Evolutionary conservation across 768 basidiomycete species (phyloP), one percentile per base, ranked within the genome.

Genomic region (Pholiota molesta): DNA sequence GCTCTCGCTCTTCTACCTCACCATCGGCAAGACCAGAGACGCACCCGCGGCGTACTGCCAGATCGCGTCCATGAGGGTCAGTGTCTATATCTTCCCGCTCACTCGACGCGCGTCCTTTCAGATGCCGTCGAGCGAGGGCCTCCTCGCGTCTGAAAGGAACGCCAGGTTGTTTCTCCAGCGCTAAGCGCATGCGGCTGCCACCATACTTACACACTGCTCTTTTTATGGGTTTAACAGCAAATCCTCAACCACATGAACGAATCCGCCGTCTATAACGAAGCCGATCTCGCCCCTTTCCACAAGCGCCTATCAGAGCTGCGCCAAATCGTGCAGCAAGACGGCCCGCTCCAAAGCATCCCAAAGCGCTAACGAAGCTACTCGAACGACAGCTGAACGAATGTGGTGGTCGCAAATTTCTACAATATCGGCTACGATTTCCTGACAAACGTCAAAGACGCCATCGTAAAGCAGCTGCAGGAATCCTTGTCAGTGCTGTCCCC

Each of bases 31-130:
- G 79, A 95, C 94, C 42, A 87, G 89, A 66, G 96, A 98, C 74
- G 90, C 90, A 10, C 96, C 97, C 0, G 97, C 96, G 26, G 94
- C 92, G 0, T 99, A 97, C 75, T 94, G 93, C 65, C 97, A 99
- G 70, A 88, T 99, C 65, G 94, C 95, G 40, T 95, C 91, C 62
- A 97, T 99, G 90, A 81, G 92, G 77, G 95, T 98, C 70, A 84
- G 95, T 89, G 56, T 44, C 57, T 61, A 33, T 45, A 56, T 59
- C 55, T 56, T 49, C 52, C 62, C 52, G 19, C 53, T 52, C 42
- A n/a, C 55, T 63, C 35, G 26, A 45, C 62, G 45, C 58, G 57
- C 64, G 14, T 65, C 55, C 61, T 64, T 10, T n/a, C 33, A 47
- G 35, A 33, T 57, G 10, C 33, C 55, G 35, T 54, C 42, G 23